Evolutionary conservation across 1,139 yeast genomes (phyloP).

Genomic region (Geotrichum aggregatum): DNA sequence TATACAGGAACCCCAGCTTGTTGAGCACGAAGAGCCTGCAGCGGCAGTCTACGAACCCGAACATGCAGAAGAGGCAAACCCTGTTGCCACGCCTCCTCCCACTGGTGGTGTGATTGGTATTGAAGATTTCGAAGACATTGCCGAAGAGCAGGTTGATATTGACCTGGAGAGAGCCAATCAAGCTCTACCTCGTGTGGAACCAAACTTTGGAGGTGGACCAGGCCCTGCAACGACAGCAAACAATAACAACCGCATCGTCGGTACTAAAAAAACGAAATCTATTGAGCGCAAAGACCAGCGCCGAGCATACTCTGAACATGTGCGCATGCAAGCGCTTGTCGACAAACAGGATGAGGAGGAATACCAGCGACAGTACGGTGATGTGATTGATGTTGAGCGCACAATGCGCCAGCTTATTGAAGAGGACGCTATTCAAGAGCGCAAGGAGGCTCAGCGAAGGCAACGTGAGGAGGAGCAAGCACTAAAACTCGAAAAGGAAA

Average conservation of each 20-base stretch:
- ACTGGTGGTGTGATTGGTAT: slow-evolving; percentile 16
- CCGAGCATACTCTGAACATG: slow-evolving; percentile 22
- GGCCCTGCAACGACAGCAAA: slow-evolving; percentile 11
- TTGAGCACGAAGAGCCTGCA: not conserved
- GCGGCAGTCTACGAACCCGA: not conserved
- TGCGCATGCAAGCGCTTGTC: slow-evolving; percentile 19
- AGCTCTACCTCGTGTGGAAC: slow-evolving; percentile 12
- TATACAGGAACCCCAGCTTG: not conserved
- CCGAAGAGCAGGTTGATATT: slow-evolving; percentile 15
- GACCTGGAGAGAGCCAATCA: slow-evolving; percentile 21
- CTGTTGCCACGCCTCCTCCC: not conserved
- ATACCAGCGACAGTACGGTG: slow-evolving; percentile 18
- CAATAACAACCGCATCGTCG: slow-evolving; percentile 16
- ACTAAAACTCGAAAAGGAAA: slow-evolving; percentile 10
- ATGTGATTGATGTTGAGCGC: slow-evolving; percentile 17
- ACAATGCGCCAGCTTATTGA: slow-evolving; percentile 18
- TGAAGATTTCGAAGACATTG: slow-evolving; percentile 22
- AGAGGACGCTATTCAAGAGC: slow-evolving; percentile 19
- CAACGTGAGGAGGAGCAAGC: slow-evolving; percentile 18
- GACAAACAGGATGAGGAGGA: slow-evolving; percentile 21
- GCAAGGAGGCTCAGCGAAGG: slow-evolving; percentile 15
- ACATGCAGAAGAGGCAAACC: not conserved
- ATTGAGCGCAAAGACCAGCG: slow-evolving; percentile 22
- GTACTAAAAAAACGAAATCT: slow-evolving; percentile 24
- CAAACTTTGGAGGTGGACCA: slow-evolving; percentile 12